Base-by-base conservation (phyloP, 176 grass and related monocot genomes). In the Secale cereale region DNA sequence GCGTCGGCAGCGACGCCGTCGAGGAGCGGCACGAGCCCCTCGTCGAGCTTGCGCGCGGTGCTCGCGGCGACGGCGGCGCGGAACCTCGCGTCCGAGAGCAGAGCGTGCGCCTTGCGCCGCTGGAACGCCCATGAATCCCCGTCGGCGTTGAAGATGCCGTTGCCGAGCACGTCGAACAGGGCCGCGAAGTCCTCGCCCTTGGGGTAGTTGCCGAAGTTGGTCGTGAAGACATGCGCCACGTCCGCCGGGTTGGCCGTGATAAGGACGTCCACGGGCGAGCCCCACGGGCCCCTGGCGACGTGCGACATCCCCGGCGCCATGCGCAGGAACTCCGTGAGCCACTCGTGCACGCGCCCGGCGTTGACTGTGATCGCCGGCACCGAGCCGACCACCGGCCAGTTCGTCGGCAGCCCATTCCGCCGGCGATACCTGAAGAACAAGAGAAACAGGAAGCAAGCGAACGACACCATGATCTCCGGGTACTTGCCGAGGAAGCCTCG, bases 131-230 rank as follows among this genome's bases (percentile, higher is more conserved):
- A 96, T 12, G 86, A 88, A 23, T 96, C 94, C 27, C 68, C 86
- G 78, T 96, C 94, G 77, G 89, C 81, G 87, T 93, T 96, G 85
- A 96, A 89, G 68, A 96, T 92, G 74, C 91, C 87, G 3, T 81
- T 79, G 68, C 94, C 94, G 76, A 96, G 86, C 12, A 96, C 86
- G 77, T 93, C 91, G 73, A 96, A 96, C 9, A 91, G 27, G 30
- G 11, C 23, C 3, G 70, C 76, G 72, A 96, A 96, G 29, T 96
- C 91, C 54, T 89, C 10, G n/a, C 94, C 94, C 76, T 96, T 96
- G 7, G 94, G 94, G 78, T 96, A 96, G 74, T 92, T 93, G 14
- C 59, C 83, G 73, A 93, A 91, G 60, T 89, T 82, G 40, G 84
- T 10, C 3, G 88, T 93, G 74, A 96, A 93, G 14, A 96, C 74